Evolutionary conservation across 371 early-diverging fungal genomes (phyloP).

Genomic region (Catenaria anguillulae): DNA sequence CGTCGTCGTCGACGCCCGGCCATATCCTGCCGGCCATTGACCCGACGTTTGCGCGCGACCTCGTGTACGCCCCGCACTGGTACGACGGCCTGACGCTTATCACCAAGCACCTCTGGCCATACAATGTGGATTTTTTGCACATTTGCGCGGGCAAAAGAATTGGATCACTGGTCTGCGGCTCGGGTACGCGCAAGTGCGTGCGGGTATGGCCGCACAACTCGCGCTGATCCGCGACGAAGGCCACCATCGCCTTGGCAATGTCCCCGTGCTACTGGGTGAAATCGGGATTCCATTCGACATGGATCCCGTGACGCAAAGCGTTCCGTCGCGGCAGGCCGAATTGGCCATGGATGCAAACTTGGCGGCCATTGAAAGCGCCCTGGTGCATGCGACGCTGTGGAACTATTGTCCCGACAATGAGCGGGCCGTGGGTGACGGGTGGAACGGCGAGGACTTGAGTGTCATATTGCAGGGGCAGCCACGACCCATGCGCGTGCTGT

Average conservation of each 20-base stretch:
- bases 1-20: too few species aligned
- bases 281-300: conserved; percentile 61
- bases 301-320: conserved; percentile 24
- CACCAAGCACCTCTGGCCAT: conserved; percentile 43
- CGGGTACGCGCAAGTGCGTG: conserved; percentile 40
- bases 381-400: conserved; percentile 49
- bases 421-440: conserved; percentile 43
- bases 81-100: conserved; percentile 55
- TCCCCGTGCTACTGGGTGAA: conserved; percentile 36
- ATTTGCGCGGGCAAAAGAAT: conserved; percentile 27
- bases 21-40: too few species aligned
- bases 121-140: conserved; percentile 48
- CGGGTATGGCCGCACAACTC: conserved; percentile 37
- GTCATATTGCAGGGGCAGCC: neutral
- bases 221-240: conserved; percentile 38
- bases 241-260: conserved; percentile 20
- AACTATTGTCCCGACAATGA: conserved; percentile 45
- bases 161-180: conserved; percentile 33
- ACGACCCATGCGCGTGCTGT: neutral
- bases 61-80: conserved; percentile 59
- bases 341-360: conserved; percentile 53
- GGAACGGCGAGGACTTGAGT: conserved; percentile 59
- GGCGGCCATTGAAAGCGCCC: conserved; percentile 42
- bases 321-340: conserved; percentile 11
- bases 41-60: neutral